Evolutionary conservation across 108 stramenopile species (phyloP).

Genomic region (Nitzschia sp.): DNA sequence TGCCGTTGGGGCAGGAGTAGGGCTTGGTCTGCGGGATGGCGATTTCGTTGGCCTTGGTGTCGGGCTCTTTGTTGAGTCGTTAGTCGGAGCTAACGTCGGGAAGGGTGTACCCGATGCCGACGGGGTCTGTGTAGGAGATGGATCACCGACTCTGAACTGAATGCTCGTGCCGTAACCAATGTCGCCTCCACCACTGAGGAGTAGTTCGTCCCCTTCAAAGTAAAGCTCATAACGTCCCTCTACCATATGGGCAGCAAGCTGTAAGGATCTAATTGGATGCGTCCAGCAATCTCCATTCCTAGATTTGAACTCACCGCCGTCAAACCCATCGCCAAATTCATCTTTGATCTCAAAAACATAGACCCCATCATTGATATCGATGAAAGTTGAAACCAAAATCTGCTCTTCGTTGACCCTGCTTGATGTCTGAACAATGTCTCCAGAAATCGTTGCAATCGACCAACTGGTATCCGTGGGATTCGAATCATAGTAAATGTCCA

Average conservation of each 20-base stretch:
- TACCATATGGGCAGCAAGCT: background rate
- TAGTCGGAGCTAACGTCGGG: conserved; percentile 9
- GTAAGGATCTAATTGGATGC: background rate
- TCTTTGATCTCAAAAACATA: background rate
- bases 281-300: background rate
- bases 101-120: background rate
- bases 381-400: background rate
- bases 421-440: background rate
- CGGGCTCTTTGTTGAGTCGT: background rate
- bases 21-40: conserved; percentile 7
- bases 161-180: background rate
- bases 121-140: conserved; percentile 8
- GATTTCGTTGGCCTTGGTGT: conserved; percentile 6
- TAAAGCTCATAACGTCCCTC: conserved; percentile 4
- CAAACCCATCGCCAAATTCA: conserved; percentile 5
- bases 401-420: conserved; percentile 1
- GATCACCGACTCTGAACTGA: background rate
- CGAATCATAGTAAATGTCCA: conserved; percentile 28
- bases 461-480: conserved; percentile 30
- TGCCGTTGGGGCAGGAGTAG: background rate
- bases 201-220: background rate
- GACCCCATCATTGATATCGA: background rate
- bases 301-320: background rate
- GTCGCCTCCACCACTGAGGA: background rate
- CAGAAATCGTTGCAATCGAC: background rate